Conservation (phyloP, 352 stramenopile genomes). For the Poterioochromonas sp. region DNA sequence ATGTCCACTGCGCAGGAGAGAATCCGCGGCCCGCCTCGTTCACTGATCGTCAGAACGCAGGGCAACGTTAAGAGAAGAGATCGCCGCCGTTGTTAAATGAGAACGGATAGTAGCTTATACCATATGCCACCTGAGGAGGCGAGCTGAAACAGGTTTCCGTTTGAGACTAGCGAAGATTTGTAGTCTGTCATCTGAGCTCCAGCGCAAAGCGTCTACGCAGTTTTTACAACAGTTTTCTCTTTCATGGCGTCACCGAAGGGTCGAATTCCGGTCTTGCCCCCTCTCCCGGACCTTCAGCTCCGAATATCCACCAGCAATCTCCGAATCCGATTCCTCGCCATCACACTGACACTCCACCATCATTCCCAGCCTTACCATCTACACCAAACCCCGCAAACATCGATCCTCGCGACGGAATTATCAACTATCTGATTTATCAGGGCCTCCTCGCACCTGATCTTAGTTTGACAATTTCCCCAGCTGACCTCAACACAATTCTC, state of each 20-base stretch:
- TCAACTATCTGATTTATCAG: constrained; percentile 19
- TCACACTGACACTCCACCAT: not conserved
- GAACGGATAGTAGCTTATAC: too few relatives aligned
- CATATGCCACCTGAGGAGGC: too few relatives aligned
- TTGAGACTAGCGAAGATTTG: too few relatives aligned
- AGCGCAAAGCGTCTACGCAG: too few relatives aligned
- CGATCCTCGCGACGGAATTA: constrained; percentile 19
- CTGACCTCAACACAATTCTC: constrained; percentile 8
- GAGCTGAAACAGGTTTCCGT: too few relatives aligned
- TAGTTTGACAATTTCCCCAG: constrained; percentile 4
- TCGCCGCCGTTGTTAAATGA: too few relatives aligned
- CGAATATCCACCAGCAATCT: not conserved
- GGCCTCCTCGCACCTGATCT: constrained; percentile 2
- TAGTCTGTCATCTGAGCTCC: too few relatives aligned
- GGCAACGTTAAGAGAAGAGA: too few relatives aligned
- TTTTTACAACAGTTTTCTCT: constrained; percentile 23
- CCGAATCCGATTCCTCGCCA: not conserved
- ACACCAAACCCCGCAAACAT: not conserved
- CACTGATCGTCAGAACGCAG: too few relatives aligned
- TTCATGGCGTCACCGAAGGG: constrained; percentile 12
- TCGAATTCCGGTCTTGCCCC: constrained; percentile 9
- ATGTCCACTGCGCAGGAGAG: too few relatives aligned
- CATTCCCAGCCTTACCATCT: not conserved
- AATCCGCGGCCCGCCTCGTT: too few relatives aligned
- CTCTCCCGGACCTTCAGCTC: not conserved